These are phyloP conservation scores for Tricholoma sp. DNA, from an alignment of 768 basidiomycete genomes.

Conservation along the genomic window DNA sequence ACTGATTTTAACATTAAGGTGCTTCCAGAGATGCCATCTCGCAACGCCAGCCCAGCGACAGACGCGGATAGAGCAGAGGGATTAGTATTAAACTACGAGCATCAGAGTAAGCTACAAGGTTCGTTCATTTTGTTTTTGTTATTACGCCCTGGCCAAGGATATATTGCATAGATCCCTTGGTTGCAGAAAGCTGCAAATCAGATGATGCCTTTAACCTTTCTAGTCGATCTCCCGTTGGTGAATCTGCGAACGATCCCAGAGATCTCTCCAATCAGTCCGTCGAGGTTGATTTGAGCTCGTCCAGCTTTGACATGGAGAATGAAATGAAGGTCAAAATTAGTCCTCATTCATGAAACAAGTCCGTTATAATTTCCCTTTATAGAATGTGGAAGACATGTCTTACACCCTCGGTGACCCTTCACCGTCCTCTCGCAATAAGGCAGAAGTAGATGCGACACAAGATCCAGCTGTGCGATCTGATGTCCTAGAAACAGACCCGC, in stretches of 20 bases:
- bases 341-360: not conserved
- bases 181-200: not conserved
- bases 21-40: slow-evolving; percentile 32
- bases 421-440: not conserved
- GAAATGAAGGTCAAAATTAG: not conserved
- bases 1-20: slow-evolving; percentile 23
- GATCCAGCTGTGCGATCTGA: not conserved
- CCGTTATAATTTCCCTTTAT: not conserved
- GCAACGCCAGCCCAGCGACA: slow-evolving; percentile 19
- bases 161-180: not conserved
- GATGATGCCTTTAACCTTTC: not conserved
- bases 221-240: not conserved
- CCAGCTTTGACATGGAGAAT: not conserved
- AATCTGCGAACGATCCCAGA: slow-evolving; percentile 13
- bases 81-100: slow-evolving; percentile 28
- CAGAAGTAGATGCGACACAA: not conserved
- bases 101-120: slow-evolving; percentile 19
- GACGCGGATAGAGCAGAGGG: slow-evolving; percentile 17
- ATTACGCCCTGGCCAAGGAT: not conserved
- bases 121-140: not conserved
- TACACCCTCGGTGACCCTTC: not conserved
- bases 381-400: not conserved
- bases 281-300: not conserved
- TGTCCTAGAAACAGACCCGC: not conserved
- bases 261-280: slow-evolving; percentile 23